These are phyloP conservation scores for Xenosphaeropsis pyriputrescens DNA, from an alignment of 2,329 filamentous ascomycete species.

Conservation along the genomic window DNA sequence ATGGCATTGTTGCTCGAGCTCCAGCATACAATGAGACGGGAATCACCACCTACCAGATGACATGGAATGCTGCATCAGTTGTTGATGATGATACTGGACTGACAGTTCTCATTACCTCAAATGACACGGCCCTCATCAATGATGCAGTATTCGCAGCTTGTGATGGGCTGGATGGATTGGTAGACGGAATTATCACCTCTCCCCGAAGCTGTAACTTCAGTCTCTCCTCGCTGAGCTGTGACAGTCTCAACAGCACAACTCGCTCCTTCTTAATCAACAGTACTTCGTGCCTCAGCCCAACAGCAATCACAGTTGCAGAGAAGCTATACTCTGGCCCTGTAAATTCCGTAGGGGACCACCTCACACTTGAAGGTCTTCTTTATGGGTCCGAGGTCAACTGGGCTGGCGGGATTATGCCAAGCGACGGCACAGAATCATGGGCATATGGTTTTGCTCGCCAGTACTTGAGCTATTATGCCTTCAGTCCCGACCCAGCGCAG, in stretches of 20 bases:
- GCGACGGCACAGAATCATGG: neutral
- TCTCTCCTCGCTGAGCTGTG: neutral
- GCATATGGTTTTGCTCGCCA: neutral
- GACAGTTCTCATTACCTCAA: neutral
- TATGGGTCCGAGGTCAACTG: neutral
- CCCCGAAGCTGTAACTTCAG: too few species aligned
- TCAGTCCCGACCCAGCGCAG: neutral
- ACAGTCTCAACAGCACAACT: neutral
- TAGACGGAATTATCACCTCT: too few species aligned
- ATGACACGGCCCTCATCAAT: neutral
- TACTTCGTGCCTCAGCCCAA: neutral
- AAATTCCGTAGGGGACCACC: neutral
- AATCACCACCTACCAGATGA: constrained; percentile 1
- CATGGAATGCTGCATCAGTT: neutral
- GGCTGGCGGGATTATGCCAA: neutral
- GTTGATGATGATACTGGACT: too few species aligned
- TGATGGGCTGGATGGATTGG: too few species aligned
- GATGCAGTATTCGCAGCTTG: too few species aligned
- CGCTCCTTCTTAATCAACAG: neutral
- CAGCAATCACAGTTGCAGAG: neutral
- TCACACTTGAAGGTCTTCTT: neutral
- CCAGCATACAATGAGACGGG: constrained; percentile 16
- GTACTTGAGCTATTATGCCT: neutral
- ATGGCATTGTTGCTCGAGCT: constrained; percentile 24
- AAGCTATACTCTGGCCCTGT: constrained; percentile 1